A percentile compares a stretch with the other conserved stretches of the same genome.
Evolutionary conservation across 768 basidiomycete genomes (phyloP).

Genomic region (Tricholoma flavovirens): DNA sequence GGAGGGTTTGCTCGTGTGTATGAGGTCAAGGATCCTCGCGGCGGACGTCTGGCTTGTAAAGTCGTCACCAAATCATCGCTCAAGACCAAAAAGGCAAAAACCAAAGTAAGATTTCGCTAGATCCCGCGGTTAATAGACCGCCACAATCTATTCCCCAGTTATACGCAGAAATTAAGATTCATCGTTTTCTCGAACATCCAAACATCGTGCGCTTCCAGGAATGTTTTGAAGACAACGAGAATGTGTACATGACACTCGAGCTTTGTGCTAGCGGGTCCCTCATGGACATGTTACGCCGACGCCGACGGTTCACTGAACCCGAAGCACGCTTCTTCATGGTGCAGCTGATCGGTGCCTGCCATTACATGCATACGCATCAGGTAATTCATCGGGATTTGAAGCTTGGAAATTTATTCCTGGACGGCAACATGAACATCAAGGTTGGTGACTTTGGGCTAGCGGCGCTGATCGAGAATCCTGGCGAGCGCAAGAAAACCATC

Average conservation of each 20-base stretch:
- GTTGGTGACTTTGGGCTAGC: slow-evolving; percentile 98
- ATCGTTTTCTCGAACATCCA: slow-evolving; percentile 83
- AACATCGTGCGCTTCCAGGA: slow-evolving; percentile 91
- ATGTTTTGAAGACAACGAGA: slow-evolving; percentile 92
- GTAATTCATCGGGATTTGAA: slow-evolving; percentile 98
- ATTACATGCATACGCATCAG: slow-evolving; percentile 95
- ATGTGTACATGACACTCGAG: slow-evolving; percentile 97
- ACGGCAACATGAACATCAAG: slow-evolving; percentile 88
- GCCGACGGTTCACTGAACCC: slow-evolving; percentile 84
- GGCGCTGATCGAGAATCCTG: slow-evolving; percentile 92
- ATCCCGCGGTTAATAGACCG: not conserved
- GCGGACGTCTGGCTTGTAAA: slow-evolving; percentile 77
- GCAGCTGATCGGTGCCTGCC: slow-evolving; percentile 92
- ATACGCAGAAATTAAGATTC: slow-evolving; percentile 98
- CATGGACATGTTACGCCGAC: slow-evolving; percentile 86
- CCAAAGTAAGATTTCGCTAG: slow-evolving; percentile 57
- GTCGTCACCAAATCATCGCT: slow-evolving; percentile 90
- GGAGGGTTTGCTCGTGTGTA: slow-evolving; percentile 98
- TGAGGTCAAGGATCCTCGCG: slow-evolving; percentile 74
- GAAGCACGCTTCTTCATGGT: slow-evolving; percentile 91
- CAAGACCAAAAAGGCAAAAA: slow-evolving; percentile 95
- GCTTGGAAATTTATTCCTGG: slow-evolving; percentile 91
- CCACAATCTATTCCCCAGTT: slow-evolving; percentile 43
- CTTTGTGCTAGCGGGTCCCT: slow-evolving; percentile 85
- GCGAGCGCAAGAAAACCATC: slow-evolving; percentile 98